Evolutionary conservation across 345 rosid genomes (phyloP).

Genomic region (Eucalyptus erythrocorys): DNA sequence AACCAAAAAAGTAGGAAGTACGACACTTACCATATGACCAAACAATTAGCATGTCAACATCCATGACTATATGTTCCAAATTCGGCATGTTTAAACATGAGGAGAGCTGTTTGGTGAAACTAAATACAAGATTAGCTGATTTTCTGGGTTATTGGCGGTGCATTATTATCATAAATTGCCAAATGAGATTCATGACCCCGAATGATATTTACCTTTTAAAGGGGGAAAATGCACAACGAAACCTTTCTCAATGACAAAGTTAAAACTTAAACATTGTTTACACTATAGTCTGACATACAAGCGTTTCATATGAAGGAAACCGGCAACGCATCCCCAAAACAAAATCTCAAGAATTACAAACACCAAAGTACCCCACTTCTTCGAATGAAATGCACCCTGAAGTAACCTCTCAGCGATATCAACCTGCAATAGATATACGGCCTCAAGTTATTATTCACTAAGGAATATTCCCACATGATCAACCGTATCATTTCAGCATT

Average conservation of each 20-base stretch:
- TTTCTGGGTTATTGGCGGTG: neutral
- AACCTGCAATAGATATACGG: slow-evolving; percentile 11
- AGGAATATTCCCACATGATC: neutral
- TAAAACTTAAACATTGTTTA: neutral
- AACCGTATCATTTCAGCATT: neutral
- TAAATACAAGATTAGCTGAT: neutral
- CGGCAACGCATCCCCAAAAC: slow-evolving; percentile 39
- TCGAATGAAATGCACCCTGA: slow-evolving; percentile 17
- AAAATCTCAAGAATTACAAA: slow-evolving; percentile 37
- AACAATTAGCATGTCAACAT: neutral
- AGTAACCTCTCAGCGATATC: slow-evolving; percentile 18
- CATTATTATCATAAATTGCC: neutral
- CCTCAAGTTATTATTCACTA: neutral
- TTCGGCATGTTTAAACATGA: neutral
- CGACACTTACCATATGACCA: neutral
- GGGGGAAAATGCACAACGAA: neutral
- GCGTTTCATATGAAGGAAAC: slow-evolving; percentile 30
- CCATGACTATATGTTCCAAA: neutral
- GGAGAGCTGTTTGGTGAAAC: neutral
- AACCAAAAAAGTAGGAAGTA: neutral
- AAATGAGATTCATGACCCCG: neutral
- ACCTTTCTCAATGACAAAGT: neutral
- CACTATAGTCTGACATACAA: slow-evolving; percentile 21
- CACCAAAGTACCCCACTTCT: slow-evolving; percentile 34
- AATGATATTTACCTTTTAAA: neutral